Conservation (phyloP, 2,329 filamentous ascomycete species). For the Plenodomus lindquistii region DNA sequence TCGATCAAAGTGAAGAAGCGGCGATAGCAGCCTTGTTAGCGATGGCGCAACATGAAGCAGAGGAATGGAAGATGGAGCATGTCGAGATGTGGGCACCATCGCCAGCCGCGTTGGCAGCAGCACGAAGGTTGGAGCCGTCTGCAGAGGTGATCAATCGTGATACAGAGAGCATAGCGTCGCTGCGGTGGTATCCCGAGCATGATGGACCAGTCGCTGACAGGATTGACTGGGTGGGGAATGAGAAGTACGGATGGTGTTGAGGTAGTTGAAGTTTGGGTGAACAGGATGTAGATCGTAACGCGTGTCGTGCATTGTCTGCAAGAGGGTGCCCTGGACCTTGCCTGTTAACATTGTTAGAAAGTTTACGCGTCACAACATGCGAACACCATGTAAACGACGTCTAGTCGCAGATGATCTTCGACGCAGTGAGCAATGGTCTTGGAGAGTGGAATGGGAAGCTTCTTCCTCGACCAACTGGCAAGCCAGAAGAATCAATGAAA, state of each 20-base stretch:
- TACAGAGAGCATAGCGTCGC: constrained; percentile 68
- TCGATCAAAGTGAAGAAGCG: constrained; percentile 23
- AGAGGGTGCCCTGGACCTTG: too few species aligned
- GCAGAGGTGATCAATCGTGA: constrained; percentile 62
- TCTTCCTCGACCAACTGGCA: constrained; percentile 40
- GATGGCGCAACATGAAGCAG: constrained; percentile 71
- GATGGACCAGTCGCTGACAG: constrained; percentile 52
- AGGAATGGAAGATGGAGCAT: constrained; percentile 68
- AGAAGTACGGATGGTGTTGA: constrained; percentile 79
- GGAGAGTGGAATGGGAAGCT: not conserved
- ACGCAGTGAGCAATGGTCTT: too few species aligned
- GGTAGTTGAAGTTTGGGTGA: too few species aligned
- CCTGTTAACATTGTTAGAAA: too few species aligned
- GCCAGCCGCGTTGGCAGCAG: constrained; percentile 50
- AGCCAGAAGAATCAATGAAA: constrained; percentile 42
- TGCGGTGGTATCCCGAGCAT: constrained; percentile 66
- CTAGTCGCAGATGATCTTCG: too few species aligned
- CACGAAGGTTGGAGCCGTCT: constrained; percentile 50
- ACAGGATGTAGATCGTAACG: not conserved
- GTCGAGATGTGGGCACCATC: constrained; percentile 86
- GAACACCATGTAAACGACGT: too few species aligned
- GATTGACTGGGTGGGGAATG: constrained; percentile 73
- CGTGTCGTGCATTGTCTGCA: too few species aligned
- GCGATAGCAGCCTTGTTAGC: constrained; percentile 66
- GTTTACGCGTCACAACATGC: too few species aligned